A percentile compares a stretch with the other conserved stretches of the same genome.
phyloP scores from a whole-genome alignment of 1,284 basidiomycete species.

The Chalciporus piperatoides region DNA sequence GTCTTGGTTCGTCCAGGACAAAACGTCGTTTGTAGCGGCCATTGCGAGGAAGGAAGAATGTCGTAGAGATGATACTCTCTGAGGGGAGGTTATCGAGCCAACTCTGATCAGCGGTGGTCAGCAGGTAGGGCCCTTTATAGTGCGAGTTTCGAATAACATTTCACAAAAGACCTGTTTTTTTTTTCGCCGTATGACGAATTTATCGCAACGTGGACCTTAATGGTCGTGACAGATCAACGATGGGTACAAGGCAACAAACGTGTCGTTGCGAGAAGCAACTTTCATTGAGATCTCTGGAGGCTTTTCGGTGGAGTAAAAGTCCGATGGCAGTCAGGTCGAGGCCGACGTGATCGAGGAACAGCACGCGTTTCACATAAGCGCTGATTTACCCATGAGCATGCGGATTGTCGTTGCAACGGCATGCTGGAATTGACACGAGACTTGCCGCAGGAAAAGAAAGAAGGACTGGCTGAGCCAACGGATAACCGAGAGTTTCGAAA shows the following conservation, averaged over 20 bases:
- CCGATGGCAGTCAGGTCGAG: constrained; percentile 51
- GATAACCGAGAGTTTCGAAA: constrained; percentile 28
- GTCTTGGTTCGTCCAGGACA: constrained; percentile 83
- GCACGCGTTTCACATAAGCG: constrained; percentile 57
- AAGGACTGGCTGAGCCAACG: constrained; percentile 14
- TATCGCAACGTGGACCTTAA: constrained; percentile 68
- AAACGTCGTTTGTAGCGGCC: constrained; percentile 60
- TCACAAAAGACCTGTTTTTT: constrained; percentile 39
- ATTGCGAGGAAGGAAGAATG: constrained; percentile 34
- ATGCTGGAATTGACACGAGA: constrained; percentile 32
- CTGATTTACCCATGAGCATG: constrained; percentile 39
- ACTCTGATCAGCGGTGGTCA: constrained; percentile 22
- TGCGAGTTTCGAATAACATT: constrained; percentile 36
- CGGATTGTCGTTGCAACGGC: constrained; percentile 32
- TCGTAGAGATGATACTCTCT: constrained; percentile 23
- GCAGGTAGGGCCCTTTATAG: constrained; percentile 42
- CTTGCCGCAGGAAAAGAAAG: constrained; percentile 20
- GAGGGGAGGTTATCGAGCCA: constrained; percentile 27
- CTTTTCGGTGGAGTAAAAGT: constrained; percentile 65
- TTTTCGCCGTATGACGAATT: constrained; percentile 51
- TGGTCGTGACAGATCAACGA: constrained; percentile 59
- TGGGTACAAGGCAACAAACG: constrained; percentile 63
- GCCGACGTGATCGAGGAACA: constrained; percentile 59
- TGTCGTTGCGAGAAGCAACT: constrained; percentile 62
- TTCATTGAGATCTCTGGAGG: constrained; percentile 51